Base-by-base conservation (phyloP, 768 basidiomycete genomes). In the Rhodosporidiobolus sp. region DNA sequence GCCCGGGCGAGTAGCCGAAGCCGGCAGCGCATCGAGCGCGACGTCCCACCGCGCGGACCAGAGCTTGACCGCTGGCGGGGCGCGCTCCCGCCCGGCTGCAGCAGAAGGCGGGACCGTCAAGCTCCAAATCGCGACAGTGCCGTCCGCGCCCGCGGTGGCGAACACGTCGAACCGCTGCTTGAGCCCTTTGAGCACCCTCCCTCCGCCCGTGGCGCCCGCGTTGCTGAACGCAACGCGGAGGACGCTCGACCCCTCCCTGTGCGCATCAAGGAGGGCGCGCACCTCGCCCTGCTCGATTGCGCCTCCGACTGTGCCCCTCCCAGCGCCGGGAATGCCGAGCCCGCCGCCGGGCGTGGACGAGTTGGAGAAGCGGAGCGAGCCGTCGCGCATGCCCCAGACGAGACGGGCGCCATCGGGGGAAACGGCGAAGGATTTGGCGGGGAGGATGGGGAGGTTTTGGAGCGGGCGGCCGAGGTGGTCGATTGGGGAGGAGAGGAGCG, bases 341-440 rank as follows among this genome's bases (percentile, higher is more conserved):
- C n/a, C 56, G 34, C 28, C 62, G 49, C 24, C 1, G 1, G 63
- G 4, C 26, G 63, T 19, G 2, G 48, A 17, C 17, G 28, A 38
- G 35, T 67, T 72, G 8, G 50, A 59, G 49, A 75, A 46, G 10
- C 74, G 19, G 28, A 75, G 49, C 7, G 30, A 48, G 6, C 74
- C 74, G 55, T 75, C 70, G 6, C 59, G 20, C 69, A 72, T 72
- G 9, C 74, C 74, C 74, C 74, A 75, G 22, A 75, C 58, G 28
- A 75, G 20, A 11, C 60, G 12, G 4, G 35, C 32, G 12, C 59
- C 70, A 20, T 70, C 73, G 32, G 45, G 28, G 8, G 69, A 64
- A 43, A 67, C 8, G 1, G 55, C 68, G 63, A 60, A 49, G 8
- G 65, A 48, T 0, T 56, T 67, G 6, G 52, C 34, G 20, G 52